Conservation (phyloP, 371 early-diverging fungal genomes). For the Batkoa obscura region DNA sequence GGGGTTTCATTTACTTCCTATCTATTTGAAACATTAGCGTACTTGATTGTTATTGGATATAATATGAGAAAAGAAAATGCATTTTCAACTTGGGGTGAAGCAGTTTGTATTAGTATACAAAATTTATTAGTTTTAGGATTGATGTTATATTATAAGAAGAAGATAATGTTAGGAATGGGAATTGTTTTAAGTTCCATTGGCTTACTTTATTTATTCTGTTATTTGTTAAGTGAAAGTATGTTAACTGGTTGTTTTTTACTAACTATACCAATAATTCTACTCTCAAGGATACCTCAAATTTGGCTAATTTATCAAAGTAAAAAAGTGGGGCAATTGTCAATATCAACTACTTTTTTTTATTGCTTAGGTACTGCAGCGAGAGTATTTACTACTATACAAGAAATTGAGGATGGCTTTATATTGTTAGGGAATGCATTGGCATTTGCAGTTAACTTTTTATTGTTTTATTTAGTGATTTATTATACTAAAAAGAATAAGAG, state of each 20-base stretch:
- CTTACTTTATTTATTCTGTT: constrained; percentile 15
- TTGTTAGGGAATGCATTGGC: neutral
- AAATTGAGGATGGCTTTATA: constrained; percentile 50
- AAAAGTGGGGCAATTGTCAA: constrained; percentile 73
- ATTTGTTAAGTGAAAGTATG: constrained; percentile 23
- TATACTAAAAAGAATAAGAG: too few relatives aligned
- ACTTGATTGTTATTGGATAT: constrained; percentile 64
- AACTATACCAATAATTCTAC: constrained; percentile 65
- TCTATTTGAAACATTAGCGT: constrained; percentile 63
- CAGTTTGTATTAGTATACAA: constrained; percentile 51
- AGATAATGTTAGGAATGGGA: constrained; percentile 11
- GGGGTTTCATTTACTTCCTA: constrained; percentile 67
- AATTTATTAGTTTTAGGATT: constrained; percentile 57
- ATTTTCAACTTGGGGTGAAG: constrained; percentile 85
- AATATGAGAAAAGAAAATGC: constrained; percentile 62
- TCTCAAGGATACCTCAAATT: constrained; percentile 81
- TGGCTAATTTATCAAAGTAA: constrained; percentile 42
- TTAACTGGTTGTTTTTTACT: constrained; percentile 47
- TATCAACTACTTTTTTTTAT: constrained; percentile 67
- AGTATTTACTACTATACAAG: constrained; percentile 75
- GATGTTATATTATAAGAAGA: constrained; percentile 37
- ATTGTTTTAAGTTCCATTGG: constrained; percentile 17
- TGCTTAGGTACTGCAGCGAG: constrained; percentile 70
- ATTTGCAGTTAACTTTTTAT: neutral
- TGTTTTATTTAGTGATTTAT: too few relatives aligned